These are phyloP conservation scores for Mucuna pruriens DNA, from an alignment of 306 rosid species.

Conservation along the genomic window DNA sequence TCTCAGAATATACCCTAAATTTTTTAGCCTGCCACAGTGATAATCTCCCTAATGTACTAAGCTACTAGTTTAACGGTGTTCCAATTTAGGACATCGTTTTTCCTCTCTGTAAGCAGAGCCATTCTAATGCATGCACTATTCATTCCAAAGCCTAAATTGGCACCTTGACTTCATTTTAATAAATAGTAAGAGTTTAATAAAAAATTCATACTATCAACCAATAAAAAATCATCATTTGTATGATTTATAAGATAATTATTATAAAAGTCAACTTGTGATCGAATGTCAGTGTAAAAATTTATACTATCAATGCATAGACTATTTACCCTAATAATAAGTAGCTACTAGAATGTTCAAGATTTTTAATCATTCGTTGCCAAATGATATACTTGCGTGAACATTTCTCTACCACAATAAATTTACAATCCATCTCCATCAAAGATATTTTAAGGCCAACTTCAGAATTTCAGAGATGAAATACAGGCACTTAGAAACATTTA, in stretches of 20 bases:
- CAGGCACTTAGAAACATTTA: background rate
- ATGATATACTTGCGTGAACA: background rate
- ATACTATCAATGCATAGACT: too few species aligned
- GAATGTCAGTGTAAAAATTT: too few species aligned
- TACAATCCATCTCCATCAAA: conserved; percentile 1
- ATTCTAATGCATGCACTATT: background rate
- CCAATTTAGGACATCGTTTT: background rate
- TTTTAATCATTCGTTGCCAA: background rate
- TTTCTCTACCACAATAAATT: conserved; percentile 5
- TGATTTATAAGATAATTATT: too few species aligned
- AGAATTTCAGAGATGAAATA: conserved; percentile 22
- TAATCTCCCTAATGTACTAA: background rate
- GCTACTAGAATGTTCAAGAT: background rate
- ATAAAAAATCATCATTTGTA: too few species aligned
- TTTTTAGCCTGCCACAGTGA: background rate
- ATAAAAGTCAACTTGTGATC: too few species aligned
- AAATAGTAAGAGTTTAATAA: too few species aligned
- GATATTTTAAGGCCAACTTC: background rate
- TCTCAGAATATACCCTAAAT: background rate
- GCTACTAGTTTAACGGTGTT: background rate
- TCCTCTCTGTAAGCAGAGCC: background rate
- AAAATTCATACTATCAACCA: too few species aligned
- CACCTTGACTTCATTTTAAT: background rate
- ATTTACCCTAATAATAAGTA: background rate
- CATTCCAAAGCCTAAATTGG: background rate